Evolutionary conservation across 768 basidiomycete species (phyloP), one percentile per base, ranked within the genome.

Genomic region (Boletus eberwhitei): DNA sequence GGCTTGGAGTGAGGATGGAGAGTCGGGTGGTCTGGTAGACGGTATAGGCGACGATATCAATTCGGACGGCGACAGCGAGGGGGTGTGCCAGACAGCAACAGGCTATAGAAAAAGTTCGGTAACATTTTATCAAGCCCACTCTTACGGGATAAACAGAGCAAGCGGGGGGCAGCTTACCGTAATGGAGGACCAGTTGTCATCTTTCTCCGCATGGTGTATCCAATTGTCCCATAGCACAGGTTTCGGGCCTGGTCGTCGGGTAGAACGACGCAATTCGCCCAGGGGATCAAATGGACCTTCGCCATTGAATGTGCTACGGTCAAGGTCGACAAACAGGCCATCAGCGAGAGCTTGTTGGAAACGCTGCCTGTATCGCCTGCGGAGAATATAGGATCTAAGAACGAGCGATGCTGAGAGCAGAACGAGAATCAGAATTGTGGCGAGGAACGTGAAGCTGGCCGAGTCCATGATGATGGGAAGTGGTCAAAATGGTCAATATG

Each of bases 401-500:
- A 88, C 77, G 59, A 89, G 83, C 7, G 79, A 78, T 39, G 75
- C 80, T 9, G 86, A 87, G 48, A 88, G 78, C 40, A 81, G 73
- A 17, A 89, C 75, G 57, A 89, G 80, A 41, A 88, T 74, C 59
- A 87, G 76, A 24, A 89, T 78, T 4, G 87, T 88, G 22, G 86
- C 85, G 36, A 88, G 79, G 62, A 88, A 89, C 5, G 86, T 88
- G 68, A 86, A 82, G 26, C 84, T 87, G 66, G 54, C 66, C 8
- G 62, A 53, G 22, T 55, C 41, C 59, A 65, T 57, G 45, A 19
- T 50, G 48, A 47, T 52, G 52, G 39, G 22, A 26, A 8, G 50
- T 7, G 39, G 31, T 46, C 16, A 52, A 52, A 32, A 42, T 12
- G 46, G 35, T 34, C 38, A 35, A 26, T 21, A 34, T 32, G 54